Percentiles rank a stretch among this genome's conserved stretches.
phyloP scores from a whole-genome alignment of 129 eudicot species.

The Pseudognaphalium luteoalbum region DNA sequence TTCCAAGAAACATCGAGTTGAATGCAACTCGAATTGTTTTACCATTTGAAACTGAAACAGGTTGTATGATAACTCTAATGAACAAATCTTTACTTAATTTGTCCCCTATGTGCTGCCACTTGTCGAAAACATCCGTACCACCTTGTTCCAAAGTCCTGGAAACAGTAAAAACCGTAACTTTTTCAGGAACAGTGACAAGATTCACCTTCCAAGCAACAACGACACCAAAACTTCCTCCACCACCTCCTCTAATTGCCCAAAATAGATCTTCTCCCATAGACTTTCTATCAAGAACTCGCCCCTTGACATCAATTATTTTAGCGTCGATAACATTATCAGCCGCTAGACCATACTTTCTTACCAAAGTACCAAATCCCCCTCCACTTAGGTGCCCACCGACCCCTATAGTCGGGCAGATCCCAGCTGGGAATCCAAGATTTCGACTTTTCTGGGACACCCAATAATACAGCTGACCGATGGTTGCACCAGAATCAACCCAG shows the following conservation, averaged over 20 bases:
- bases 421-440: slow-evolving; percentile 54
- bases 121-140: slow-evolving; percentile 48
- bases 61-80: slow-evolving; percentile 44
- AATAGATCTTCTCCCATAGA: slow-evolving; percentile 68
- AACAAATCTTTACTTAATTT: slow-evolving; percentile 50
- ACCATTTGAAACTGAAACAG: slow-evolving; percentile 17
- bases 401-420: slow-evolving; percentile 55
- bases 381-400: slow-evolving; percentile 68
- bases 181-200: slow-evolving; percentile 53
- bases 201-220: slow-evolving; percentile 59
- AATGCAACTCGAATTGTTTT: slow-evolving; percentile 31
- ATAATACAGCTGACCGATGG: slow-evolving; percentile 49
- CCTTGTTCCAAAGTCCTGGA: slow-evolving; percentile 45
- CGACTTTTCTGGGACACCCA: slow-evolving; percentile 49
- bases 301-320: slow-evolving; percentile 41
- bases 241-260: slow-evolving; percentile 67
- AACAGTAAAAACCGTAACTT: slow-evolving; percentile 49
- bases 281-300: slow-evolving; percentile 44
- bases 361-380: slow-evolving; percentile 59
- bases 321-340: slow-evolving; percentile 61
- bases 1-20: slow-evolving; percentile 53
- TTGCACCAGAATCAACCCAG: slow-evolving; percentile 67
- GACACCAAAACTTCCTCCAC: slow-evolving; percentile 64
- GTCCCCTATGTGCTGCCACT: slow-evolving; percentile 60
- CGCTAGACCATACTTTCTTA: slow-evolving; percentile 60